Percentiles rank a stretch among this genome's conserved stretches.
Evolutionary conservation across 1,284 basidiomycete genomes (phyloP).

Genomic region (Ganoderma lingzhi): DNA sequence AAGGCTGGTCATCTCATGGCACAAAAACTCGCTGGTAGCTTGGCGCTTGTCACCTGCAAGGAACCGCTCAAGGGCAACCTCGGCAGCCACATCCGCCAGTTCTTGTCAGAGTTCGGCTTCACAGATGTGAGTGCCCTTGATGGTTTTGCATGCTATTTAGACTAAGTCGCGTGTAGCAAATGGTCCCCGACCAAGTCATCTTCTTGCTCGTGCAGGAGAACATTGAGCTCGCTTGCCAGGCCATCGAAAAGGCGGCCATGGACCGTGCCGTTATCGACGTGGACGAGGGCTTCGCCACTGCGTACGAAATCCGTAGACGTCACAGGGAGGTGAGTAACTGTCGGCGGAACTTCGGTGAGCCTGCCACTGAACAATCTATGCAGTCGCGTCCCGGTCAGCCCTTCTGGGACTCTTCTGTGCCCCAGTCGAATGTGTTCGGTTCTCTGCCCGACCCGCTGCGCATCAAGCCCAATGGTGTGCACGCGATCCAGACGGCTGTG

Average conservation of each 20-base stretch:
- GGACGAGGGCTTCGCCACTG: conserved; percentile 86
- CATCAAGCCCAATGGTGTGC: conserved; percentile 86
- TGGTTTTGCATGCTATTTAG: neutral
- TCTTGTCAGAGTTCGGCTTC: conserved; percentile 87
- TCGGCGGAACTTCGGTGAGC: neutral
- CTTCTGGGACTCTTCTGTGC: conserved; percentile 88
- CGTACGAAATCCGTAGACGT: conserved; percentile 87
- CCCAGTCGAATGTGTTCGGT: conserved; percentile 78
- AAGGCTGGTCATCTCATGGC: conserved; percentile 97
- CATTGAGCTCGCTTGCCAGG: conserved; percentile 91
- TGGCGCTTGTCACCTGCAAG: conserved; percentile 98
- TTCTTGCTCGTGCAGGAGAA: conserved; percentile 92
- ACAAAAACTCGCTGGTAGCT: conserved; percentile 94
- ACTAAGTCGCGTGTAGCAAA: conserved; percentile 46
- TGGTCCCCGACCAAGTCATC: conserved; percentile 77
- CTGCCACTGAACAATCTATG: neutral
- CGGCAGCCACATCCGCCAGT: conserved; percentile 86
- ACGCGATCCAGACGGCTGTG: conserved; percentile 85
- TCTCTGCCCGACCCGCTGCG: conserved; percentile 91
- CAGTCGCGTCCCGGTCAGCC: conserved; percentile 74
- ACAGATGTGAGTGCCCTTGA: conserved; percentile 63
- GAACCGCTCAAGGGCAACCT: conserved; percentile 96
- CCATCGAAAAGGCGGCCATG: conserved; percentile 98
- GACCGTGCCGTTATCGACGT: conserved; percentile 96
- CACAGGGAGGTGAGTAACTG: conserved; percentile 78